Evolutionary conservation across 768 basidiomycete species (phyloP).

Genomic region (Mycena rosella): DNA sequence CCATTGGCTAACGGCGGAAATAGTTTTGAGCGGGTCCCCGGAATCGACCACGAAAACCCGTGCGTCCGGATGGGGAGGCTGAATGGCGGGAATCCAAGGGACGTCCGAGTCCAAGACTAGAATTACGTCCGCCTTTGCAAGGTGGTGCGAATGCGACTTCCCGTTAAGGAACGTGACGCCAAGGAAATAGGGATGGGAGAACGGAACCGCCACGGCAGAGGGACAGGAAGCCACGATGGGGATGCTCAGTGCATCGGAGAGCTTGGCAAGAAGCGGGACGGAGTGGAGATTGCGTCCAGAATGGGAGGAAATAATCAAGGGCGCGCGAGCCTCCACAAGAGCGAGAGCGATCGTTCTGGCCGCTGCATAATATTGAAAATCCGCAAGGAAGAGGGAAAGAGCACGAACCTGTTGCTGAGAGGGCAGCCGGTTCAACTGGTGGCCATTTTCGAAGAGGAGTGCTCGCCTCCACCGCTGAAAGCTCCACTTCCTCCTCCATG

Average conservation of each 20-base stretch:
- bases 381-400: neutral
- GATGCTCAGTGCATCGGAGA: slow-evolving; percentile 67
- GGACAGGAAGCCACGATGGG: slow-evolving; percentile 68
- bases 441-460: slow-evolving; percentile 61
- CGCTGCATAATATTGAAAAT: slow-evolving; percentile 40
- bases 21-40: slow-evolving; percentile 70
- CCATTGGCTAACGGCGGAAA: slow-evolving; percentile 57
- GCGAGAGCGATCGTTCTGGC: slow-evolving; percentile 59
- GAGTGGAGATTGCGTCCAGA: slow-evolving; percentile 68
- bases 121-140: slow-evolving; percentile 71
- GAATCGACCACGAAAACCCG: slow-evolving; percentile 72
- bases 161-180: slow-evolving; percentile 65
- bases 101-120: slow-evolving; percentile 75
- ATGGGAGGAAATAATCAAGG: slow-evolving; percentile 76
- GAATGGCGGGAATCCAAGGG: slow-evolving; percentile 71
- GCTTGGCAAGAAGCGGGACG: slow-evolving; percentile 56
- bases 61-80: slow-evolving; percentile 57
- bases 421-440: slow-evolving; percentile 60
- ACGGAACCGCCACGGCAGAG: slow-evolving; percentile 65
- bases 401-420: slow-evolving; percentile 54
- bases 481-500: slow-evolving; percentile 73
- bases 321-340: slow-evolving; percentile 62
- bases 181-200: slow-evolving; percentile 65
- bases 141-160: slow-evolving; percentile 58
- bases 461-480: slow-evolving; percentile 47